Percentiles rank a stretch among this genome's conserved stretches.
Evolutionary conservation across 345 rosid genomes (phyloP).

Genomic region (Lepidium sativum): DNA sequence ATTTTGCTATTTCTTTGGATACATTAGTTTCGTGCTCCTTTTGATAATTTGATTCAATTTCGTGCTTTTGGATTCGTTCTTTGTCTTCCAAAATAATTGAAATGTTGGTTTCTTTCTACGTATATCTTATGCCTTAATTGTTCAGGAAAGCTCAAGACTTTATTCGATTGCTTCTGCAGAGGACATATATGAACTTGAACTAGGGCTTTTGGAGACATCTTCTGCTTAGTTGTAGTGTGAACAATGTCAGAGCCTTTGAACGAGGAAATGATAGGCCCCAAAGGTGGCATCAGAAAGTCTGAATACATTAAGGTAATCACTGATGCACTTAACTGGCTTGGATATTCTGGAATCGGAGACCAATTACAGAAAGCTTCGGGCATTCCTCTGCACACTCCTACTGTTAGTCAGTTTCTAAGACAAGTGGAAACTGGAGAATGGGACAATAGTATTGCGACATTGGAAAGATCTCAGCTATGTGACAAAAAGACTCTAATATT

Average conservation of each 20-base stretch:
- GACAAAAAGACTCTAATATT: slow-evolving; percentile 27
- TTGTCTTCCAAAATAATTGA: not conserved
- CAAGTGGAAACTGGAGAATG: slow-evolving; percentile 38
- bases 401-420: slow-evolving; percentile 27
- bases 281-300: slow-evolving; percentile 36
- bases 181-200: too few relatives aligned
- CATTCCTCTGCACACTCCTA: slow-evolving; percentile 27
- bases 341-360: slow-evolving; percentile 31
- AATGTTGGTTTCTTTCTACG: not conserved
- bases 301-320: slow-evolving; percentile 45
- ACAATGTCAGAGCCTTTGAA: slow-evolving; percentile 18
- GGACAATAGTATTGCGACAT: slow-evolving; percentile 40
- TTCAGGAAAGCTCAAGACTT: not conserved
- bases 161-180: not conserved
- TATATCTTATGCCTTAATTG: not conserved
- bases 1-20: not conserved
- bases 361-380: slow-evolving; percentile 42
- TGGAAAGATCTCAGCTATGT: slow-evolving; percentile 20
- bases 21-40: not conserved
- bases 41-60: not conserved
- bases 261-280: slow-evolving; percentile 30
- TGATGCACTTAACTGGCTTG: slow-evolving; percentile 48
- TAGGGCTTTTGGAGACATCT: not conserved
- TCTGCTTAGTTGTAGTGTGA: not conserved
- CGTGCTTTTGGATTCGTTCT: not conserved